A percentile compares a stretch with the other conserved stretches of the same genome.
phyloP scores from a whole-genome alignment of 148 eudicot species.

The Hydrangea macrophylla region DNA sequence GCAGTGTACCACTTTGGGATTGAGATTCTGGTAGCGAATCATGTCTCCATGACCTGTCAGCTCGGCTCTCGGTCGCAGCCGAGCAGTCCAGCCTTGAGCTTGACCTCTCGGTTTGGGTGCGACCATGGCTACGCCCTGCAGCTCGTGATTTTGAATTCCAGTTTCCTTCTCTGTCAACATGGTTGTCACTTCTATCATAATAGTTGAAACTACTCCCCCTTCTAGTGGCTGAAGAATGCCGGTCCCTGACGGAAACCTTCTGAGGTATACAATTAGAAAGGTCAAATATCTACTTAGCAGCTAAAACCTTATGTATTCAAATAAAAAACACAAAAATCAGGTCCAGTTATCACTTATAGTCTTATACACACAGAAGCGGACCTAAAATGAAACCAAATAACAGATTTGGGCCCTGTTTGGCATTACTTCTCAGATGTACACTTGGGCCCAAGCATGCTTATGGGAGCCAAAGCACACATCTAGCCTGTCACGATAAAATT shows the following conservation, averaged over 20 bases:
- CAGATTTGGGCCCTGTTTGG: too few relatives aligned
- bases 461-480: too few relatives aligned
- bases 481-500: too few relatives aligned
- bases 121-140: constrained; percentile 49
- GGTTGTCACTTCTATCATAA: constrained; percentile 63
- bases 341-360: neutral
- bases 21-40: constrained; percentile 46
- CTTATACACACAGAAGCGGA: neutral
- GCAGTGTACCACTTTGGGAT: constrained; percentile 53
- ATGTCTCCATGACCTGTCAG: constrained; percentile 62
- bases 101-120: constrained; percentile 58
- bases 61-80: constrained; percentile 39
- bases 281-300: neutral
- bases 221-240: constrained; percentile 62
- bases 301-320: neutral
- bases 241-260: constrained; percentile 67
- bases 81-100: constrained; percentile 46
- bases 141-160: constrained; percentile 76
- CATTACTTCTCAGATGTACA: too few relatives aligned
- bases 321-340: neutral
- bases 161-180: constrained; percentile 69
- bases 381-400: neutral
- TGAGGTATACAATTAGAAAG: constrained; percentile 19
- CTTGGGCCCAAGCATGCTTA: too few relatives aligned
- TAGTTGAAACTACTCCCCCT: constrained; percentile 63